Conservation (phyloP, 2,329 filamentous ascomycete genomes). For the Aspergillus awamori region DNA sequence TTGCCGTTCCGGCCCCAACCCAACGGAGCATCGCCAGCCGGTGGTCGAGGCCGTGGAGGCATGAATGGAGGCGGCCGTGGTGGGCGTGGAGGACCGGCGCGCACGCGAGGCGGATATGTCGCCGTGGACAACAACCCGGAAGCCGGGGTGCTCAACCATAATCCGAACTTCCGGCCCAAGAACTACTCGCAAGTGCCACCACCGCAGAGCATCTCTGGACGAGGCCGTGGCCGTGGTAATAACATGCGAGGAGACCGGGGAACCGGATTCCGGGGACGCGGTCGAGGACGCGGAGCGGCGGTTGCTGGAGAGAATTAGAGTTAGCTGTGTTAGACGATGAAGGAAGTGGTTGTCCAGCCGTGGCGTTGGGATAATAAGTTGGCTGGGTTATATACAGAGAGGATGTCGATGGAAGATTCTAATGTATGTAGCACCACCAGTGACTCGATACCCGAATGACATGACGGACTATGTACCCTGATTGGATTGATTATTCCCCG, state of each 20-base stretch:
- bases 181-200: conserved; percentile 56
- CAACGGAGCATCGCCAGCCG: conserved; percentile 28
- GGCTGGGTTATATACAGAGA: neutral
- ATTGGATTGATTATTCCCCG: neutral
- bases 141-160: conserved; percentile 58
- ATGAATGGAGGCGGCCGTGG: conserved; percentile 15
- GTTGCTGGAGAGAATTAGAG: conserved; percentile 7
- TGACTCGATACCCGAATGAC: neutral
- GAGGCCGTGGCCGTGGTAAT: conserved; percentile 35
- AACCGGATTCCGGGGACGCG: conserved; percentile 35
- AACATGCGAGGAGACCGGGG: conserved; percentile 29
- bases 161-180: conserved; percentile 60
- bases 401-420: neutral
- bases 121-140: conserved; percentile 54
- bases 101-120: conserved; percentile 41
- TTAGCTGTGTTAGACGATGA: neutral
- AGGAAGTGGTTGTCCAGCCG: neutral
- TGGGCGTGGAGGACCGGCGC: conserved; percentile 35
- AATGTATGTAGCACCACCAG: neutral
- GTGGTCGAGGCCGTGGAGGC: conserved; percentile 35
- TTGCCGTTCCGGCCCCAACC: conserved; percentile 38
- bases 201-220: conserved; percentile 44
- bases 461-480: neutral
- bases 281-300: conserved; percentile 34
- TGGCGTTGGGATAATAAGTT: neutral